A percentile compares a stretch with the other conserved stretches of the same genome.
These are phyloP conservation scores for Paraphaeosphaeria sporulosa DNA, from an alignment of 2,329 filamentous ascomycete genomes.

Conservation along the genomic window DNA sequence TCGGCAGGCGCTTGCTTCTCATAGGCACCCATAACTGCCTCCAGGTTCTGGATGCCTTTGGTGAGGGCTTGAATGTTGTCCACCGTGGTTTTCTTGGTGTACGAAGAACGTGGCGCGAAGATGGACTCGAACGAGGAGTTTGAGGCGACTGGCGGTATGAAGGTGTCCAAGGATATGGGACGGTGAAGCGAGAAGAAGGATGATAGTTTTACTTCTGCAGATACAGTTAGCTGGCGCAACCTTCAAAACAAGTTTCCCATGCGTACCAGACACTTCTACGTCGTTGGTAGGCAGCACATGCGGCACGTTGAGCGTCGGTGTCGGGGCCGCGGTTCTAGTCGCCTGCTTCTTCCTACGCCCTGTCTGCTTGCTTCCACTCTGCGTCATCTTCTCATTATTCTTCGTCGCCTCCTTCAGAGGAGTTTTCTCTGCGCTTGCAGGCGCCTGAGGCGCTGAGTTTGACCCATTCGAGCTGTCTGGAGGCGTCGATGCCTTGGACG, in stretches of 20 bases:
- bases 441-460: conserved; percentile 38
- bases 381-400: conserved; percentile 19
- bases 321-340: conserved; percentile 30
- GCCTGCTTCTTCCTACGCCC: conserved; percentile 48
- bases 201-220: conserved; percentile 81
- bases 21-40: conserved; percentile 40
- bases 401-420: conserved; percentile 39
- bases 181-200: conserved; percentile 96
- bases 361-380: too few species aligned
- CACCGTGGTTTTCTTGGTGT: conserved; percentile 57
- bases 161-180: conserved; percentile 86
- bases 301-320: conserved; percentile 60
- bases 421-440: conserved; percentile 34
- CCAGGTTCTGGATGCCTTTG: conserved; percentile 49
- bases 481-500: conserved; percentile 59
- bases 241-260: background rate
- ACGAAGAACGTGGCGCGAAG: conserved; percentile 67
- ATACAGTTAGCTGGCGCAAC: conserved; percentile 21
- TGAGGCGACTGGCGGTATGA: conserved; percentile 74
- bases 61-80: conserved; percentile 56
- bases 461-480: conserved; percentile 46
- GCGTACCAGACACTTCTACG: conserved; percentile 71
- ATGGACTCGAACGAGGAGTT: conserved; percentile 83
- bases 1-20: conserved; percentile 46
- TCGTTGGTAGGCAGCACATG: conserved; percentile 79